A percentile compares a stretch with the other conserved stretches of the same genome.
These are phyloP conservation scores for Colletotrichum tamarilloi DNA, from an alignment of 2,329 filamentous ascomycete species.

Conservation along the genomic window DNA sequence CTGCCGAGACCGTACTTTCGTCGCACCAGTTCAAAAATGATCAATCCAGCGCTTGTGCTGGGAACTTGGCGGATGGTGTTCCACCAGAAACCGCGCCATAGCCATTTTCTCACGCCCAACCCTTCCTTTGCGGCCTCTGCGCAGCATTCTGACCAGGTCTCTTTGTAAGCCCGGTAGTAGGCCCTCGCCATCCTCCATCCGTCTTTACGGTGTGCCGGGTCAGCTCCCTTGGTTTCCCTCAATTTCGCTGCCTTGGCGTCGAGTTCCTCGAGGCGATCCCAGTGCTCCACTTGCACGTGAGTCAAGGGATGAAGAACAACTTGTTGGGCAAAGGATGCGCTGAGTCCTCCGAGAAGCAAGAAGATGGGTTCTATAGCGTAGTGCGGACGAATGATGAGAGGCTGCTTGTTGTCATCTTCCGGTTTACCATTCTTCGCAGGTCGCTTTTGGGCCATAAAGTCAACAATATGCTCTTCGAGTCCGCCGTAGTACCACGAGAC, in stretches of 20 bases:
- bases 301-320: conserved; percentile 76
- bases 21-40: conserved; percentile 82
- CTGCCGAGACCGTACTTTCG: conserved; percentile 75
- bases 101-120: conserved; percentile 68
- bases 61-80: conserved; percentile 79
- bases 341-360: conserved; percentile 74
- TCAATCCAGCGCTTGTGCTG: conserved; percentile 79
- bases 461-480: conserved; percentile 62
- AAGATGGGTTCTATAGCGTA: conserved; percentile 81
- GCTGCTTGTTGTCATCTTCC: conserved; percentile 46
- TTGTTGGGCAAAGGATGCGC: conserved; percentile 77
- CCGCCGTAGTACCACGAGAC: conserved; percentile 77
- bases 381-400: conserved; percentile 74
- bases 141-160: conserved; percentile 71
- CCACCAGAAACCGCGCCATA: conserved; percentile 80
- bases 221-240: conserved; percentile 45
- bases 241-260: conserved; percentile 69
- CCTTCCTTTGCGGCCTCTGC: conserved; percentile 67
- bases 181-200: conserved; percentile 67
- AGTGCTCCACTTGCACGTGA: conserved; percentile 78
- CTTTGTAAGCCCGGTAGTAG: conserved; percentile 78
- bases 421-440: conserved; percentile 41
- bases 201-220: conserved; percentile 46
- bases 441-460: conserved; percentile 59
- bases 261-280: conserved; percentile 77